Percentiles rank a stretch among this genome's conserved stretches.
Conservation (phyloP, 2,329 filamentous ascomycete species). For the Mycosphaerelloides madeirae region DNA sequence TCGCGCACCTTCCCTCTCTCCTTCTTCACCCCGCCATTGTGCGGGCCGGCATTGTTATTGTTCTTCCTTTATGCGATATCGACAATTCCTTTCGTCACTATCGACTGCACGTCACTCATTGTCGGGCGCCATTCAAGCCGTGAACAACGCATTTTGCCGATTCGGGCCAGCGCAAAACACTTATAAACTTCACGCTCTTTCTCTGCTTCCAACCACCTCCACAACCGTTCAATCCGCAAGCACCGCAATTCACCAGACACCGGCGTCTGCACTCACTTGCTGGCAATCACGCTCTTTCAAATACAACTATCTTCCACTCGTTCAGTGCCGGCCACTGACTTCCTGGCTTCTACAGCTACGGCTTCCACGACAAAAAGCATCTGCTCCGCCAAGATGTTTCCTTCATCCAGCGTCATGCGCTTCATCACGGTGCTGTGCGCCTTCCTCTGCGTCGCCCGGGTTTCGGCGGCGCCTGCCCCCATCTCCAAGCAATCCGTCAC, state of each 20-base stretch:
- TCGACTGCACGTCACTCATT: too few species aligned
- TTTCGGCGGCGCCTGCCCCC: slow-evolving; percentile 16
- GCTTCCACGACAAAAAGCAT: neutral
- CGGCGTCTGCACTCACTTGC: slow-evolving; percentile 1
- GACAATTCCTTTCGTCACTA: too few species aligned
- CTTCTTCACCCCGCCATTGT: too few species aligned
- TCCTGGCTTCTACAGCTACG: slow-evolving; percentile 1
- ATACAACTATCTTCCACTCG: neutral
- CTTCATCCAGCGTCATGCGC: slow-evolving; percentile 22
- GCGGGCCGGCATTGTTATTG: too few species aligned
- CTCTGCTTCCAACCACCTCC: neutral
- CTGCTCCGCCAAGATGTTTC: slow-evolving; percentile 20
- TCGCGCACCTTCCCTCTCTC: too few species aligned
- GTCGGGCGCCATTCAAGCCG: too few species aligned
- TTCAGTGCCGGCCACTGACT: slow-evolving; percentile 23
- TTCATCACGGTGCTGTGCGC: slow-evolving; percentile 29
- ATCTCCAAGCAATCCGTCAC: slow-evolving; percentile 5
- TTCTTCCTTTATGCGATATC: too few species aligned
- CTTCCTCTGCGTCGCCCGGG: slow-evolving; percentile 16
- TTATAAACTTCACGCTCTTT: slow-evolving; percentile 2
- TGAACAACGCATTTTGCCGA: too few species aligned
- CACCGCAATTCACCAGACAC: slow-evolving; percentile 4
- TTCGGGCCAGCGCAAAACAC: too few species aligned
- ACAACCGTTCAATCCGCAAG: neutral
- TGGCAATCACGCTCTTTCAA: slow-evolving; percentile 6